Percentiles rank a stretch among this genome's conserved stretches.
These are phyloP conservation scores for Metschnikowia reukaufii DNA, from an alignment of 805 yeast genomes.

Conservation along the genomic window DNA sequence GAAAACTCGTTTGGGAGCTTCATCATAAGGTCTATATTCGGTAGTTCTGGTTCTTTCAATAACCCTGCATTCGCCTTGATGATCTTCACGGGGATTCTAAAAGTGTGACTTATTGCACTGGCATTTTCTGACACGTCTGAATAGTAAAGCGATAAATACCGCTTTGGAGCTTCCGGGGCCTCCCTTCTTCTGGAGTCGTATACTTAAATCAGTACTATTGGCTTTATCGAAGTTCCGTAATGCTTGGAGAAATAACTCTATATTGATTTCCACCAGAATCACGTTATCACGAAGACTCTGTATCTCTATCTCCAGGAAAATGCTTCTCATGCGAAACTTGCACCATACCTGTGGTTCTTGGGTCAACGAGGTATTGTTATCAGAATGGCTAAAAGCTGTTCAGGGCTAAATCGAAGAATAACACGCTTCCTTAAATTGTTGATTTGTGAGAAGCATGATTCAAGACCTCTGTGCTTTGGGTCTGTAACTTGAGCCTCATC, in stretches of 20 bases:
- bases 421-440: slow-evolving; percentile 54
- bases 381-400: slow-evolving; percentile 51
- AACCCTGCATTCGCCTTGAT: slow-evolving; percentile 53
- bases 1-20: slow-evolving; percentile 49
- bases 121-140: slow-evolving; percentile 44
- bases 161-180: slow-evolving; percentile 29
- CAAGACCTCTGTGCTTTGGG: slow-evolving; percentile 28
- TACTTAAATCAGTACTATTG: slow-evolving; percentile 48
- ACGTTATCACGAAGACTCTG: slow-evolving; percentile 53
- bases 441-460: slow-evolving; percentile 49
- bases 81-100: slow-evolving; percentile 69
- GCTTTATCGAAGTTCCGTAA: slow-evolving; percentile 56
- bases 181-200: slow-evolving; percentile 51
- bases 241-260: slow-evolving; percentile 60
- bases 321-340: slow-evolving; percentile 43
- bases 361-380: slow-evolving; percentile 40
- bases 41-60: slow-evolving; percentile 60
- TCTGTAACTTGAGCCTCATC: slow-evolving; percentile 29
- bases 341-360: slow-evolving; percentile 72
- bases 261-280: slow-evolving; percentile 60
- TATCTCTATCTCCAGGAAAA: slow-evolving; percentile 52
- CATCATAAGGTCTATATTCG: slow-evolving; percentile 56
- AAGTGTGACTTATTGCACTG: slow-evolving; percentile 58
- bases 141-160: slow-evolving; percentile 57
- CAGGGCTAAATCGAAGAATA: slow-evolving; percentile 54